A percentile compares a stretch with the other conserved stretches of the same genome.
These are phyloP conservation scores for Phytophthora palmivora DNA, from an alignment of 352 stramenopile species.

Conservation along the genomic window DNA sequence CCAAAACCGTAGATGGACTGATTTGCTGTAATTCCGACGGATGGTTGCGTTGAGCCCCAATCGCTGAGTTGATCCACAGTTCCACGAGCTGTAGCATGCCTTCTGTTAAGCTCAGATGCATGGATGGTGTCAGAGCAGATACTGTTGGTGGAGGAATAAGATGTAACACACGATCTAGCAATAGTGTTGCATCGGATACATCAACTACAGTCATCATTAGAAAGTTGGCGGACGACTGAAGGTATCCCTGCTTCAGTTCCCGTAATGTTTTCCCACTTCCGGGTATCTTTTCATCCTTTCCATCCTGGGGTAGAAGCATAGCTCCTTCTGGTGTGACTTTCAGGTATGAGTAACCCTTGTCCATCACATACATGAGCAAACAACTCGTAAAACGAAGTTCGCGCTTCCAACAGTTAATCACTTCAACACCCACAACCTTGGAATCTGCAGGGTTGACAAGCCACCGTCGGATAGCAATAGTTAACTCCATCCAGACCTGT, in stretches of 20 bases:
- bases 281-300: conserved; percentile 36
- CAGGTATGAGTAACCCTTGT: conserved; percentile 73
- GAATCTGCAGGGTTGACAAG: conserved; percentile 67
- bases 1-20: conserved; percentile 82
- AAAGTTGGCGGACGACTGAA: conserved; percentile 77
- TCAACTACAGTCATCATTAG: conserved; percentile 68
- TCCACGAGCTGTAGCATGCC: conserved; percentile 78
- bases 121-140: conserved; percentile 59
- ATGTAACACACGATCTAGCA: conserved; percentile 84
- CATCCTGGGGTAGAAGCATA: conserved; percentile 55
- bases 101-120: conserved; percentile 81
- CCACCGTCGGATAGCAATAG: conserved; percentile 81
- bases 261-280: conserved; percentile 53
- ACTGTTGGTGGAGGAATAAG: conserved; percentile 79
- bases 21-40: conserved; percentile 74
- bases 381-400: conserved; percentile 84
- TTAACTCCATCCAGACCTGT: conserved; percentile 85
- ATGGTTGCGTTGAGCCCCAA: conserved; percentile 59
- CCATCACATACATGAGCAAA: conserved; percentile 83
- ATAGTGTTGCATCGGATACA: conserved; percentile 67
- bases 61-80: conserved; percentile 85
- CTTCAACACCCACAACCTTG: conserved; percentile 65
- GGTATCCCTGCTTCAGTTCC: conserved; percentile 70
- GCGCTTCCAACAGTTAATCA: conserved; percentile 88
- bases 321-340: conserved; percentile 73